phyloP scores from a whole-genome alignment of 1,139 yeast genomes.

The Yamadazyma sp. region DNA sequence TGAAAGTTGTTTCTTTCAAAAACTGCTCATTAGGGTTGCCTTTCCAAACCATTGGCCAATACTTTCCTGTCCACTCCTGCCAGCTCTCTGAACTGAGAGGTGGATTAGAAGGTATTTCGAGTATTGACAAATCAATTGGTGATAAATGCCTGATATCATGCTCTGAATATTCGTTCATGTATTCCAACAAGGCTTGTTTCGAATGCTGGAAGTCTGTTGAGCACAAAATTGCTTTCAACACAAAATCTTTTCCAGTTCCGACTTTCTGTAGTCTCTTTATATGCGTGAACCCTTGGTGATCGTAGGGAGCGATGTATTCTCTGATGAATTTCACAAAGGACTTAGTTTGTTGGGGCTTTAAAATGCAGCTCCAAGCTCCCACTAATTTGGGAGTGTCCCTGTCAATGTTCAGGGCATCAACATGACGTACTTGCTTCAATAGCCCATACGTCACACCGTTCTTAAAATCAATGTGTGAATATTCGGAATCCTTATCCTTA shows the following conservation, averaged over 20 bases:
- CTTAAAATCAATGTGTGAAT: constrained; percentile 41
- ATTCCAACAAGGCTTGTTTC: constrained; percentile 12
- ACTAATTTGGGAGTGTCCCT: constrained; percentile 37
- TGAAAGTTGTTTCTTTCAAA: constrained; percentile 51
- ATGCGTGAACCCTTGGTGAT: constrained; percentile 26
- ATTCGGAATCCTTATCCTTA: constrained; percentile 6
- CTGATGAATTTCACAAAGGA: constrained; percentile 27
- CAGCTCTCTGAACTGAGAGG: constrained; percentile 63
- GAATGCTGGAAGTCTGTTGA: constrained; percentile 19
- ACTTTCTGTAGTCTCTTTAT: constrained; percentile 34
- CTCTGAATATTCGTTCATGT: constrained; percentile 9
- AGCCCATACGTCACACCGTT: constrained; percentile 47
- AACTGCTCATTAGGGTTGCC: constrained; percentile 86
- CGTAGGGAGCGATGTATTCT: constrained; percentile 27
- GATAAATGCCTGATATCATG: constrained; percentile 14
- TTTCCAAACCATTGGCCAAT: constrained; percentile 94
- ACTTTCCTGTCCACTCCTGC: constrained; percentile 57
- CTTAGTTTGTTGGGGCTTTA: constrained; percentile 32
- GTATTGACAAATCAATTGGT: constrained; percentile 11
- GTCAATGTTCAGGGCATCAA: constrained; percentile 15
- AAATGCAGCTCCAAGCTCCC: constrained; percentile 57
- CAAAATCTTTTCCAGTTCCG: constrained; percentile 8
- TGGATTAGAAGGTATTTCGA: constrained; percentile 35
- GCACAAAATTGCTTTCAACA: constrained; percentile 30
- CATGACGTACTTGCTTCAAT: constrained; percentile 48